A percentile compares a stretch with the other conserved stretches of the same genome.
phyloP scores from a whole-genome alignment of 176 grass and related monocot species.

The Lolium rigidum region DNA sequence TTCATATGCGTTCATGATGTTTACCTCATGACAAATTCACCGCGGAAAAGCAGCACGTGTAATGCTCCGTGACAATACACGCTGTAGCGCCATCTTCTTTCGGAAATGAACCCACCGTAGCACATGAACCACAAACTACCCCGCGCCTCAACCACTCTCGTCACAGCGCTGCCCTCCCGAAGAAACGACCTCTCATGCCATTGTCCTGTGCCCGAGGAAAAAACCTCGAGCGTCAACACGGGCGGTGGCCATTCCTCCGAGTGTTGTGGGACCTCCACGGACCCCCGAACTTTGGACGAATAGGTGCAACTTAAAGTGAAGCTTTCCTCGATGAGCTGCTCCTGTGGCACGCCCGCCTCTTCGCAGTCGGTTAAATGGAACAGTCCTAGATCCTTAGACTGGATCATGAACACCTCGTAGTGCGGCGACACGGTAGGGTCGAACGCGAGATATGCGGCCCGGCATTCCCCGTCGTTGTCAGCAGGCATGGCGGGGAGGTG shows the following conservation, averaged over 20 bases:
- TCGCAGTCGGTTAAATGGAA: background rate
- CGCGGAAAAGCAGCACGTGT: background rate
- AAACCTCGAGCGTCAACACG: background rate
- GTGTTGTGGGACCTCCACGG: background rate
- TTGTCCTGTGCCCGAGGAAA: background rate
- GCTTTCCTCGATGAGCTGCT: background rate
- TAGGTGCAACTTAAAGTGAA: background rate
- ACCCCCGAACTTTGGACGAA: background rate
- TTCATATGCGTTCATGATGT: background rate
- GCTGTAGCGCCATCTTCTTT: background rate
- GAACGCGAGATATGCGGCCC: background rate
- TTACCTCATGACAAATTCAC: background rate
- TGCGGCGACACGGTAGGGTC: background rate
- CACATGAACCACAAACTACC: background rate
- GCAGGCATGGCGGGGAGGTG: background rate
- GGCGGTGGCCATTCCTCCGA: background rate
- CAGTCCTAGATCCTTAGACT: background rate
- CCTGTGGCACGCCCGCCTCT: background rate
- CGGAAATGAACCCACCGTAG: background rate
- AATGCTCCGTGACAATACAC: background rate
- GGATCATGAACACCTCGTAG: slow-evolving; percentile 22
- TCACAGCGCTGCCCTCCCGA: background rate
- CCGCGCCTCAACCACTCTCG: background rate
- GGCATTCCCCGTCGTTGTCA: too few relatives aligned
- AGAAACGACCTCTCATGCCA: background rate